phyloP scores from a whole-genome alignment of 352 stramenopile genomes.

The Discostella stelligera region DNA sequence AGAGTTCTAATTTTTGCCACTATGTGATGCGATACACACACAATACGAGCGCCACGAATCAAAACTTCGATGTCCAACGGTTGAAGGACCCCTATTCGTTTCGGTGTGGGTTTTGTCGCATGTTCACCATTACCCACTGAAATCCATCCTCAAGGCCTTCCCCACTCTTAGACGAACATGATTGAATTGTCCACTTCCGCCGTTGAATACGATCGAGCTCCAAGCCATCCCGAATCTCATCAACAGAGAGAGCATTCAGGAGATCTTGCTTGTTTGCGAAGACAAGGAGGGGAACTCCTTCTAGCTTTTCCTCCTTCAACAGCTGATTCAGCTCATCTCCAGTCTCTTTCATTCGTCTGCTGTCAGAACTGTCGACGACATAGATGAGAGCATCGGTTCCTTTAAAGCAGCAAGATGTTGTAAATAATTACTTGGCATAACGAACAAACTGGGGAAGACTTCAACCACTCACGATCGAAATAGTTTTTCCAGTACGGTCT shows the following conservation, averaged over 20 bases:
- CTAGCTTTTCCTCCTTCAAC: constrained; percentile 92
- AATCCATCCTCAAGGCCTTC: constrained; percentile 32
- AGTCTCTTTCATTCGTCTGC: constrained; percentile 90
- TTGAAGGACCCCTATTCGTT: too few species aligned
- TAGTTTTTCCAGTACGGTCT: constrained; percentile 98
- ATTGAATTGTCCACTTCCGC: constrained; percentile 34
- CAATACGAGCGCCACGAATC: background rate
- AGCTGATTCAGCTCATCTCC: constrained; percentile 90
- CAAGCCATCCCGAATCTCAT: constrained; percentile 88
- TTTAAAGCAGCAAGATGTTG: background rate
- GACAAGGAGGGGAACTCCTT: constrained; percentile 90
- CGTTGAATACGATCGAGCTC: constrained; percentile 57
- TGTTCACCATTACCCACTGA: constrained; percentile 30
- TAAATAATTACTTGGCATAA: background rate
- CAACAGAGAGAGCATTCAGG: constrained; percentile 87
- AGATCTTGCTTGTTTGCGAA: constrained; percentile 97
- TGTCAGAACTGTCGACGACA: constrained; percentile 92
- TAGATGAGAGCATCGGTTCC: constrained; percentile 92
- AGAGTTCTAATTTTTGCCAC: background rate
- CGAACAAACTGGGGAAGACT: background rate
- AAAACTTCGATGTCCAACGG: too few species aligned
- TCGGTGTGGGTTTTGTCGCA: constrained; percentile 1
- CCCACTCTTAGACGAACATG: constrained; percentile 30
- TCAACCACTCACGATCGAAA: constrained; percentile 86
- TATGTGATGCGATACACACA: background rate